Conservation (phyloP, 1,139 yeast genomes). For the Debaryomyces sp. region DNA sequence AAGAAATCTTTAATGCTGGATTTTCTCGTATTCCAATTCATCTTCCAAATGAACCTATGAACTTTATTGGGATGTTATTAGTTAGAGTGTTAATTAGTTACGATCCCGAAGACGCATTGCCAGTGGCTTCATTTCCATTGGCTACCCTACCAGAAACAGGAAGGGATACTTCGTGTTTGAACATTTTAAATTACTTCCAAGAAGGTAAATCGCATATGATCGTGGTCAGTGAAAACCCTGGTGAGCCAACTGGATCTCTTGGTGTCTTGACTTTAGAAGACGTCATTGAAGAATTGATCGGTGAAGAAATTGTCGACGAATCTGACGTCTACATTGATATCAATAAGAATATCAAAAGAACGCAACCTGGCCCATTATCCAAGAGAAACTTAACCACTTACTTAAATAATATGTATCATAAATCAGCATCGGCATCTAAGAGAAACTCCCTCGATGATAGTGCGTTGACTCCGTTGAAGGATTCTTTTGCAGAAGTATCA, state of each 20-base stretch:
- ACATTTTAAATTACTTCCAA: constrained; percentile 92
- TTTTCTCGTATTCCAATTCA: constrained; percentile 96
- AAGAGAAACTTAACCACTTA: constrained; percentile 72
- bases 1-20: constrained; percentile 90
- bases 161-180: constrained; percentile 88
- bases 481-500: constrained; percentile 2
- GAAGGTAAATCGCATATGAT: constrained; percentile 99
- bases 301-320: constrained; percentile 97
- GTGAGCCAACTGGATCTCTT: constrained; percentile 81
- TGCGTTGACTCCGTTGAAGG: constrained; percentile 11
- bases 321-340: constrained; percentile 94
- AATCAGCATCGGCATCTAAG: constrained; percentile 36
- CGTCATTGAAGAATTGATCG: constrained; percentile 95
- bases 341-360: constrained; percentile 80
- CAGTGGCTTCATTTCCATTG: constrained; percentile 90
- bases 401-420: constrained; percentile 59
- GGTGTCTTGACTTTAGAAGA: constrained; percentile 95
- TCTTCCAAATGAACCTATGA: constrained; percentile 83
- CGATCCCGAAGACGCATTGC: constrained; percentile 94
- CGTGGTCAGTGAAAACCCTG: constrained; percentile 84
- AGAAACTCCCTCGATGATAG: constrained; percentile 39
- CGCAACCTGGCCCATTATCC: constrained; percentile 82
- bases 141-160: constrained; percentile 96
- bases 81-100: constrained; percentile 92
- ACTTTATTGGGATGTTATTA: constrained; percentile 92